Evolutionary conservation across 2,329 filamentous ascomycete species (phyloP).

Genomic region (Claviceps capensis): DNA sequence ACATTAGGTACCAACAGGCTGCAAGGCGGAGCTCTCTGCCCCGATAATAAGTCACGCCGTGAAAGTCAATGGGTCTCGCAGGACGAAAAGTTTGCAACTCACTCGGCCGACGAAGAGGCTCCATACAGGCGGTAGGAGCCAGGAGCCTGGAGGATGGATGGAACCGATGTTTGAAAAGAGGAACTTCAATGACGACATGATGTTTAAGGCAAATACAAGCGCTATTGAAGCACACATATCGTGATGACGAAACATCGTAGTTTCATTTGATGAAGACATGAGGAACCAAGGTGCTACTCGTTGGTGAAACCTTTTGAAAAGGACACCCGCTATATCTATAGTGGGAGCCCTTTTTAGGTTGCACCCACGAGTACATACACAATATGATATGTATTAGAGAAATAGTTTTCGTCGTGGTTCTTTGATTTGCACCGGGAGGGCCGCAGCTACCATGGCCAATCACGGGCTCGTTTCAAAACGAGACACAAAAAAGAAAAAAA

Average conservation of each 20-base stretch:
- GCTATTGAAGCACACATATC: not conserved
- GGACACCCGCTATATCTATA: no score
- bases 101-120: not conserved
- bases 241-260: not conserved
- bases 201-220: not conserved
- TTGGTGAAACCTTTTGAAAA: no score
- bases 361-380: no score
- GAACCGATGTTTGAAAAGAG: not conserved
- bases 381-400: no score
- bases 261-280: not conserved
- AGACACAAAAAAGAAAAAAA: not conserved
- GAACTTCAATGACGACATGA: not conserved
- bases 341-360: no score
- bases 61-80: not conserved
- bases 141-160: not conserved
- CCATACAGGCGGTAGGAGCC: not conserved
- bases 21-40: not conserved
- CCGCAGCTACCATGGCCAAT: not conserved
- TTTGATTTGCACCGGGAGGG: not conserved
- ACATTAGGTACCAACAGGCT: not conserved
- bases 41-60: not conserved
- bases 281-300: not conserved
- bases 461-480: not conserved
- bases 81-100: not conserved
- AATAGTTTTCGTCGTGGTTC: no score